Evolutionary conservation across 139 green algal species (phyloP), one percentile per base, ranked within the genome.

Genomic region (Astrephomene gubernaculifera): DNA sequence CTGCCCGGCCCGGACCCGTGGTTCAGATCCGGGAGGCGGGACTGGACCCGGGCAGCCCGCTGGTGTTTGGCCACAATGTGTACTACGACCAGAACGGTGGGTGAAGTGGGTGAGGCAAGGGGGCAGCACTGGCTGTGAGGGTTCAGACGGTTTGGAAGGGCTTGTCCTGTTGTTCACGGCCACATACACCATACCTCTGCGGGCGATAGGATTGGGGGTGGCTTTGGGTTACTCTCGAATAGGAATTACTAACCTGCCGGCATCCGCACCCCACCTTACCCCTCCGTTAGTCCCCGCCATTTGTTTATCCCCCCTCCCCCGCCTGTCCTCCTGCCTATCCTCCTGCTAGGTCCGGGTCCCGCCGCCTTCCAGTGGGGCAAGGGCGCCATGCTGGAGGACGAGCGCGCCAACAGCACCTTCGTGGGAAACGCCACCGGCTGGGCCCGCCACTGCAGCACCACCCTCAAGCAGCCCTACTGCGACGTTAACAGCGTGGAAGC

Each of bases 321-420:
- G 61, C 61, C n/a, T 9, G n/a, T 25, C 49, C 49, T 57, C 49
- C 49, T 17, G 14, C 49, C 12, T 57, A 17, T 17, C 49, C 17
- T 57, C 12, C 49, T 57, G 49, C 12, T n/a, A 61, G 52, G 74
- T 12, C 53, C 71, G 61, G 60, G 75, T 12, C 9, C 29, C 4
- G 49, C 60, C 24, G 52, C 53, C 9, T 87, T 87, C 54, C 53
- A 72, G 54, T 87, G 81, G 81, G 82, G 82, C 71, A 39, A 38
- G 33, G 71, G 82, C 39, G 82, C 71, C 31, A 82, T 87, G 71
- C 57, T 87, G 82, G 82, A 87, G 41, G 82, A 87, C 71, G 82
- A 87, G 82, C 82, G 82, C 0, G 2, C 21, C n/a, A 22, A 4
- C 53, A 53, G 12, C 33, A 4, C n/a, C 38, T 87, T 87, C 33